Evolutionary conservation across 2,329 filamentous ascomycete genomes (phyloP), one percentile per base, ranked within the genome.

Genomic region (Fusarium domesticum): DNA sequence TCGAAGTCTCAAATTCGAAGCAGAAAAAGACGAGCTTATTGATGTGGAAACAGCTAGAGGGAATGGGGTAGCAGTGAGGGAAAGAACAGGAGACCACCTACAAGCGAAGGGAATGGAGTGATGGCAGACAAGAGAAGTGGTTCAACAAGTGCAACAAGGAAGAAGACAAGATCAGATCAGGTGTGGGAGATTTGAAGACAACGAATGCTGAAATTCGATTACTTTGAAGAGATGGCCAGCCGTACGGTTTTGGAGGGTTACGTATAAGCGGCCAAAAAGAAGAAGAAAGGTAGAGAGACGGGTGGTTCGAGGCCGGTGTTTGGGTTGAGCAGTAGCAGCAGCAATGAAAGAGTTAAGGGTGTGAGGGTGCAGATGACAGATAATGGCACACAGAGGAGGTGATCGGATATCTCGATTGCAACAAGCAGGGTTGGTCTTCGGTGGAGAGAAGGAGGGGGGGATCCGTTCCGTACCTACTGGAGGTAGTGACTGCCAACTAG

Each of bases 341-440:
- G 28, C 19, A 37, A 42, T 35, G 37, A 42, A 51, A 48, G 47
- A 37, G 35, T 43, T 41, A 42, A 44, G 35, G 31, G 41, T 41
- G 36, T 47, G 44, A 47, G 37, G 42, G 50, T 49, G 51, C 35
- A 39, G 40, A 45, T 42, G 40, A 34, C 38, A 47, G 41, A 41
- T 47, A 54, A 45, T 43, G 48, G 37, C 46, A 55, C 50, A 44
- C 53, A 46, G 37, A 45, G 37, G 45, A 43, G 31, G 33, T 36
- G 45, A 54, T 56, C 50, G 53, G 45, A 57, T 60, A 60, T 60
- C 56, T 57, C 57, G 53, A 60, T 57, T 53, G 44, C 39, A 41
- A 42, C 48, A 47, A 45, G 46, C 38, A 46, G 39, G 40, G 31
- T 35, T 51, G 43, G 45, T 39, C 35, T 35, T 37, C 48, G 39